A percentile compares a stretch with the other conserved stretches of the same genome.
Evolutionary conservation across 352 stramenopile genomes (phyloP).

Genomic region (Phytophthora foliorum): DNA sequence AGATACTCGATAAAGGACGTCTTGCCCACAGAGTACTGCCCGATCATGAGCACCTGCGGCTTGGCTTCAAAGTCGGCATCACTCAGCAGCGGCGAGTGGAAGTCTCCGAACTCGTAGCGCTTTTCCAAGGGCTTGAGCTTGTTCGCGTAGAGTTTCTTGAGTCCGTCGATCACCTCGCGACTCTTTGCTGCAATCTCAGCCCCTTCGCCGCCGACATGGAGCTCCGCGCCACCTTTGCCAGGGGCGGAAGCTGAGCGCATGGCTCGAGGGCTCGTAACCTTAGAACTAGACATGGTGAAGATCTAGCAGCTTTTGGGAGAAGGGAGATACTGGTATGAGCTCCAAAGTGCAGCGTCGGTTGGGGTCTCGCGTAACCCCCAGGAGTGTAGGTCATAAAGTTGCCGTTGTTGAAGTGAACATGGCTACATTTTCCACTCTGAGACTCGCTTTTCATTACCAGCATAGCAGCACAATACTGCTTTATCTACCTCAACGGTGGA

Average conservation of each 20-base stretch:
- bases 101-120: constrained; percentile 94
- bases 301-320: neutral
- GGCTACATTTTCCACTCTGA: neutral
- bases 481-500: constrained; percentile 13
- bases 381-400: constrained; percentile 31
- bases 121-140: constrained; percentile 91
- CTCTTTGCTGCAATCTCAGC: constrained; percentile 75
- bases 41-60: constrained; percentile 98
- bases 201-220: constrained; percentile 55
- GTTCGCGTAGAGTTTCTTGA: constrained; percentile 82
- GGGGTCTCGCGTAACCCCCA: constrained; percentile 5
- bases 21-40: constrained; percentile 99
- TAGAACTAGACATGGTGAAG: constrained; percentile 28
- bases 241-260: constrained; percentile 28
- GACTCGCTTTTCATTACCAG: neutral
- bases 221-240: constrained; percentile 43
- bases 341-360: constrained; percentile 26
- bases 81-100: constrained; percentile 93
- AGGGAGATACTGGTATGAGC: constrained; percentile 18
- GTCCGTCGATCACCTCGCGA: constrained; percentile 75
- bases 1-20: constrained; percentile 98
- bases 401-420: constrained; percentile 33
- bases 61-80: constrained; percentile 98
- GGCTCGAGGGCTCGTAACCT: constrained; percentile 15
- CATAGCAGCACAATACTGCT: no score